Evolutionary conservation across 768 basidiomycete genomes (phyloP).

Genomic region (Leccinum barrowsii): DNA sequence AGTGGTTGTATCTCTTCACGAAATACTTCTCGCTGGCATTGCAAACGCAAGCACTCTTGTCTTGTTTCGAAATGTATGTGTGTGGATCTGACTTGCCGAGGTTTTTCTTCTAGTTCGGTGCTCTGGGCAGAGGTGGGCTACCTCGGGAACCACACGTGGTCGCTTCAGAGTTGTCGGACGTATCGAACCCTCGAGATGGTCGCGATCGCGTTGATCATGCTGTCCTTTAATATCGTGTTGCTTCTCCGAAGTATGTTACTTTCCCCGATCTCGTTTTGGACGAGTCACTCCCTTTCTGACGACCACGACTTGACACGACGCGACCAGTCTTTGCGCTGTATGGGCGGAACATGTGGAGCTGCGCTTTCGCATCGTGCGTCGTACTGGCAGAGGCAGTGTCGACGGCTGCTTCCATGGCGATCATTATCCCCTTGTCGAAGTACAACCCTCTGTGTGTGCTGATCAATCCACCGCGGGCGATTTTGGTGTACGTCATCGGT

Average conservation of each 20-base stretch:
- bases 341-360: background rate
- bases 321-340: constrained; percentile 21
- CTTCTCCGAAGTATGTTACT: constrained; percentile 23
- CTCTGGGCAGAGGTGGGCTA: background rate
- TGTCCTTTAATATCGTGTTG: constrained; percentile 16
- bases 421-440: background rate
- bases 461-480: background rate
- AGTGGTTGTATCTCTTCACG: constrained; percentile 28
- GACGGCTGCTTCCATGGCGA: background rate
- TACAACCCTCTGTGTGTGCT: constrained; percentile 20
- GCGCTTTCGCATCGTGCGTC: background rate
- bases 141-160: background rate
- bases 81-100: background rate
- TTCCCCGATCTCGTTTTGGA: background rate
- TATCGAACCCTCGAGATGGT: constrained; percentile 16
- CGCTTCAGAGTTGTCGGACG: constrained; percentile 5
- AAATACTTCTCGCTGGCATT: constrained; percentile 17
- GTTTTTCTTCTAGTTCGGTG: background rate
- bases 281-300: background rate
- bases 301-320: background rate
- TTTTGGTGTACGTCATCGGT: constrained; percentile 8
- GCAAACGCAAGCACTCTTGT: constrained; percentile 12
- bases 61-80: background rate
- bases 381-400: constrained; percentile 12
- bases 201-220: constrained; percentile 9